Evolutionary conservation across 768 basidiomycete genomes (phyloP).

Genomic region (Mycena leptocephala): DNA sequence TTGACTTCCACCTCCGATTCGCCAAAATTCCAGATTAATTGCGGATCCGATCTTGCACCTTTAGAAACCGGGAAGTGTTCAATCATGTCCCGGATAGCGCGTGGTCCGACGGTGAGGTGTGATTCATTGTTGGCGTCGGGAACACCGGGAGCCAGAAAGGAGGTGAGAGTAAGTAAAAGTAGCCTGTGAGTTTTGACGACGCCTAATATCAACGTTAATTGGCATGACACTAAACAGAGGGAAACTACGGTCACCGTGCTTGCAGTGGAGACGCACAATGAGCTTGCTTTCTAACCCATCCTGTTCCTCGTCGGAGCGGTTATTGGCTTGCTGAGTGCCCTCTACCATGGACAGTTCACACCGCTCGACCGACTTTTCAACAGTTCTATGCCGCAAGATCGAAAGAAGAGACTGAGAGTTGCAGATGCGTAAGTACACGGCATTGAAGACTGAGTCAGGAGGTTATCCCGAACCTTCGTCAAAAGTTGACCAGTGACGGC

Average conservation of each 20-base stretch:
- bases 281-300: slow-evolving; percentile 83
- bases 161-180: slow-evolving; percentile 69
- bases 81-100: slow-evolving; percentile 81
- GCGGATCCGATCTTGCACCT: slow-evolving; percentile 79
- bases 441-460: not conserved
- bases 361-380: slow-evolving; percentile 84
- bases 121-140: slow-evolving; percentile 75
- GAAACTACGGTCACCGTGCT: slow-evolving; percentile 74
- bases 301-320: slow-evolving; percentile 59
- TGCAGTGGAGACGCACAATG: slow-evolving; percentile 83
- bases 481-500: slow-evolving; percentile 77
- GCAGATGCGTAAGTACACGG: slow-evolving; percentile 16
- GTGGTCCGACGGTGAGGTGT: slow-evolving; percentile 79
- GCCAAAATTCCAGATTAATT: slow-evolving; percentile 87
- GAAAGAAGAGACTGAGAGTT: slow-evolving; percentile 74
- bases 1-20: slow-evolving; percentile 78
- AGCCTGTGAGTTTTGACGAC: slow-evolving; percentile 89
- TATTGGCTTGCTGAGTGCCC: slow-evolving; percentile 50
- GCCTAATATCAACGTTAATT: slow-evolving; percentile 58
- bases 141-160: slow-evolving; percentile 77
- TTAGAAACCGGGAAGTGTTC: slow-evolving; percentile 85
- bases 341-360: slow-evolving; percentile 84
- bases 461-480: slow-evolving; percentile 68
- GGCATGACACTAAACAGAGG: not conserved
- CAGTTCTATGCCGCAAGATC: slow-evolving; percentile 80